Percentiles rank a stretch among this genome's conserved stretches.
These are phyloP conservation scores for Candida glucosophila DNA, from an alignment of 1,139 yeast species.

Conservation along the genomic window DNA sequence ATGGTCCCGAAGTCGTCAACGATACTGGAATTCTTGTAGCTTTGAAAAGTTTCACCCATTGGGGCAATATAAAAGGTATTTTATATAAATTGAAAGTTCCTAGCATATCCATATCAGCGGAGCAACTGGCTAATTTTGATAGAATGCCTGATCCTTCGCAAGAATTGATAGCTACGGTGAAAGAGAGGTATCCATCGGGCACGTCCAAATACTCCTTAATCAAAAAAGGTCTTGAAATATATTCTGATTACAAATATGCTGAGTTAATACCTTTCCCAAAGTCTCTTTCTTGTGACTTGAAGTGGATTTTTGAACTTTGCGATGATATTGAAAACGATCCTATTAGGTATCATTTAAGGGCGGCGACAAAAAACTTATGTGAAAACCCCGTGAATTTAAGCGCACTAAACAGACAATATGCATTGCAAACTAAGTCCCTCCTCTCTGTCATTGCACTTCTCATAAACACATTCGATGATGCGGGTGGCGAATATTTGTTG, in stretches of 20 bases:
- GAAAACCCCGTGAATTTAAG: constrained; percentile 25
- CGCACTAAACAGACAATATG: constrained; percentile 23
- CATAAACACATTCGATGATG: constrained; percentile 22
- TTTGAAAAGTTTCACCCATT: constrained; percentile 45
- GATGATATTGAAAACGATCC: constrained; percentile 41
- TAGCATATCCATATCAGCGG: constrained; percentile 23
- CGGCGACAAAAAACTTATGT: constrained; percentile 30
- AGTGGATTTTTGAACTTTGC: constrained; percentile 34
- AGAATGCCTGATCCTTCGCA: constrained; percentile 35
- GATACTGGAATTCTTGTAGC: constrained; percentile 40
- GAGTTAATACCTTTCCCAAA: constrained; percentile 17
- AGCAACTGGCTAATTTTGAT: constrained; percentile 21
- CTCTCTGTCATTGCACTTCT: constrained; percentile 22
- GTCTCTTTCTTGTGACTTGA: constrained; percentile 15
- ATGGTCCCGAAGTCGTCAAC: constrained; percentile 32
- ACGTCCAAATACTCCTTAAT: constrained; percentile 41
- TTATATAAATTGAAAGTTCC: constrained; percentile 37
- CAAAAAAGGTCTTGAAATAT: constrained; percentile 29
- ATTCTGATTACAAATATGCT: constrained; percentile 17
- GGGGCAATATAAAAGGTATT: constrained; percentile 47
- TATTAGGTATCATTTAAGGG: constrained; percentile 39
- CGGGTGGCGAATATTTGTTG: constrained; percentile 29
- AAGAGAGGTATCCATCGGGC: constrained; percentile 46
- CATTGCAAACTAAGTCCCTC: constrained; percentile 14
- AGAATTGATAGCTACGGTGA: constrained; percentile 33